phyloP scores from a whole-genome alignment of 2,329 filamentous ascomycete genomes.

The Paraphoma chrysanthemicola region DNA sequence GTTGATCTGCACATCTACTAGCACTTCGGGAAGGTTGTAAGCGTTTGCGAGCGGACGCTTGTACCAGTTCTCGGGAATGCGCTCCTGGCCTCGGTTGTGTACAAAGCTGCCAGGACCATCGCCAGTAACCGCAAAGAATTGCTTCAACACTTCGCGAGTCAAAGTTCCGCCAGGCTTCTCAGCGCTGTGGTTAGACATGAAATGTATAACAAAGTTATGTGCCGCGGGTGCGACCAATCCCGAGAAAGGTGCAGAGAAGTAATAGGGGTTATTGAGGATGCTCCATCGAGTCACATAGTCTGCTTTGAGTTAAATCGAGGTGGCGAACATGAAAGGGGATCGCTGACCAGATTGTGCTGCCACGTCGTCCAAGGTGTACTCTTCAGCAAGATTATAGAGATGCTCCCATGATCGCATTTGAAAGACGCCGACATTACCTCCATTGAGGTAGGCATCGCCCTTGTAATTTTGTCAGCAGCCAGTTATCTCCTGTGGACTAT shows the following conservation, averaged over 20 bases:
- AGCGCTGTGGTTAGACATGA: slow-evolving; percentile 28
- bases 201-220: slow-evolving; percentile 23
- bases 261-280: slow-evolving; percentile 24
- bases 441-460: slow-evolving; percentile 24
- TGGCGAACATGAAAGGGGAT: background rate
- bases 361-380: slow-evolving; percentile 19
- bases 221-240: slow-evolving; percentile 23
- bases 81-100: slow-evolving; percentile 23
- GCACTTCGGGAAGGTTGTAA: slow-evolving; percentile 12
- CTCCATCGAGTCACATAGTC: slow-evolving; percentile 23
- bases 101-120: slow-evolving; percentile 22
- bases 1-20: slow-evolving; percentile 17
- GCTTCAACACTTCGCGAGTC: slow-evolving; percentile 22
- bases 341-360: slow-evolving; percentile 14
- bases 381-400: slow-evolving; percentile 13
- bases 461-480: background rate
- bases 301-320: background rate
- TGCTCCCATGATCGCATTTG: slow-evolving; percentile 24
- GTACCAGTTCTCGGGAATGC: slow-evolving; percentile 30
- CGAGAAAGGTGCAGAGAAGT: slow-evolving; percentile 22
- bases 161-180: slow-evolving; percentile 28
- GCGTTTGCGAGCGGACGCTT: slow-evolving; percentile 6
- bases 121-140: slow-evolving; percentile 25
- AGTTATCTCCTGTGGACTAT: background rate
- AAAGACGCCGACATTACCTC: slow-evolving; percentile 20